These are phyloP conservation scores for Aphanomyces stellatus DNA, from an alignment of 352 stramenopile species.

Conservation along the genomic window DNA sequence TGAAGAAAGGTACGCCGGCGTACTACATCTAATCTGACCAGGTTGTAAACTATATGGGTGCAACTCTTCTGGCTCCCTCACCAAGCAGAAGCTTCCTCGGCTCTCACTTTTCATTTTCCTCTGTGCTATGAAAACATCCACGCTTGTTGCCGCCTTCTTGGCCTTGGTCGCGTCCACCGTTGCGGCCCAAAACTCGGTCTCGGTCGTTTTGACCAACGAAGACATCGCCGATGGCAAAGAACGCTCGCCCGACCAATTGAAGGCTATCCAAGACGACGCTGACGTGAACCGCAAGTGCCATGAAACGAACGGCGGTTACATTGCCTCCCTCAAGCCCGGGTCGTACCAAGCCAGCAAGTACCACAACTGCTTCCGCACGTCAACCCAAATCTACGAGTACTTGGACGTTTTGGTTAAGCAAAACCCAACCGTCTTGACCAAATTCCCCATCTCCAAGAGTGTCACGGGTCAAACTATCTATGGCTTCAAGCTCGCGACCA, in stretches of 20 bases:
- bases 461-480: slow-evolving; percentile 22
- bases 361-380: slow-evolving; percentile 27
- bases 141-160: too few relatives aligned
- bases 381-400: slow-evolving; percentile 22
- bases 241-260: not conserved
- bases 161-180: too few relatives aligned
- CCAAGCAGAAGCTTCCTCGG: too few relatives aligned
- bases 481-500: slow-evolving; percentile 24
- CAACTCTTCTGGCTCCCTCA: too few relatives aligned
- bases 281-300: slow-evolving; percentile 14
- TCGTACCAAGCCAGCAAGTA: slow-evolving; percentile 23
- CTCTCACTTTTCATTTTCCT: too few relatives aligned
- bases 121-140: too few relatives aligned
- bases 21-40: too few relatives aligned
- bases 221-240: not conserved
- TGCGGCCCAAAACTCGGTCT: too few relatives aligned
- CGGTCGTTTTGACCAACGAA: not conserved
- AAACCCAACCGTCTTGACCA: slow-evolving; percentile 22
- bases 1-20: too few relatives aligned
- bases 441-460: slow-evolving; percentile 22
- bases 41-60: too few relatives aligned
- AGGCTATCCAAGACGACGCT: slow-evolving; percentile 3
- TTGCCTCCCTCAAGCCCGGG: not conserved
- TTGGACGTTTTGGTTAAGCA: slow-evolving; percentile 22
- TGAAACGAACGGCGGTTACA: not conserved